Percentiles rank a stretch among this genome's conserved stretches.
phyloP scores from a whole-genome alignment of 768 basidiomycete species.

The Lactarius psammicola region DNA sequence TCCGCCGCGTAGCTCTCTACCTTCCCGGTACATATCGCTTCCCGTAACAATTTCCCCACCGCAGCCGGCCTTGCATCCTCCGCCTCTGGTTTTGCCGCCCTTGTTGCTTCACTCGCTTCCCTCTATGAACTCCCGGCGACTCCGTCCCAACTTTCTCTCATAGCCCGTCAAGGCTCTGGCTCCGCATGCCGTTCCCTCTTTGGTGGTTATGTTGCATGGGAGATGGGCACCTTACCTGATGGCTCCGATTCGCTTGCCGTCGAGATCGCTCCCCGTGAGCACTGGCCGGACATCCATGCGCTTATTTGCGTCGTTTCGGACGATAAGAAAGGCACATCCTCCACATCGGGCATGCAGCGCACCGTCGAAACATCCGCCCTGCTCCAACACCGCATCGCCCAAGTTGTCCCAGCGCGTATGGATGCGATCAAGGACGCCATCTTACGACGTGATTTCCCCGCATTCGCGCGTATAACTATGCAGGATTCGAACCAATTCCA shows the following conservation, averaged over 20 bases:
- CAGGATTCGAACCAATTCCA: constrained; percentile 98
- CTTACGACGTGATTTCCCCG: constrained; percentile 71
- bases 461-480: constrained; percentile 93
- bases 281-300: constrained; percentile 97
- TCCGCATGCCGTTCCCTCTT: constrained; percentile 98
- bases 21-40: constrained; percentile 82
- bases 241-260: constrained; percentile 88
- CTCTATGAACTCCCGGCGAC: constrained; percentile 80
- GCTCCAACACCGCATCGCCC: constrained; percentile 81
- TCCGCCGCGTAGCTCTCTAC: constrained; percentile 53
- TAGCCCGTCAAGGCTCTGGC: constrained; percentile 96
- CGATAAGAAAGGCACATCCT: constrained; percentile 94
- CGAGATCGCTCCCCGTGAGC: constrained; percentile 75
- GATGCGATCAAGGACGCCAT: constrained; percentile 78
- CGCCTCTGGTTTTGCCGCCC: constrained; percentile 94
- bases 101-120: constrained; percentile 82
- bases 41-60: constrained; percentile 98
- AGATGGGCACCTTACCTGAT: constrained; percentile 61
- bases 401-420: constrained; percentile 91
- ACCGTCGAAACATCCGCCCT: constrained; percentile 90
- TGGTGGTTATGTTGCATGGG: constrained; percentile 97
- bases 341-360: constrained; percentile 96
- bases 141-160: constrained; percentile 82
- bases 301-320: constrained; percentile 96
- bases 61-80: constrained; percentile 98